phyloP scores from a whole-genome alignment of 2,329 filamentous ascomycete genomes.

The Fusarium pseudoanthophilum region DNA sequence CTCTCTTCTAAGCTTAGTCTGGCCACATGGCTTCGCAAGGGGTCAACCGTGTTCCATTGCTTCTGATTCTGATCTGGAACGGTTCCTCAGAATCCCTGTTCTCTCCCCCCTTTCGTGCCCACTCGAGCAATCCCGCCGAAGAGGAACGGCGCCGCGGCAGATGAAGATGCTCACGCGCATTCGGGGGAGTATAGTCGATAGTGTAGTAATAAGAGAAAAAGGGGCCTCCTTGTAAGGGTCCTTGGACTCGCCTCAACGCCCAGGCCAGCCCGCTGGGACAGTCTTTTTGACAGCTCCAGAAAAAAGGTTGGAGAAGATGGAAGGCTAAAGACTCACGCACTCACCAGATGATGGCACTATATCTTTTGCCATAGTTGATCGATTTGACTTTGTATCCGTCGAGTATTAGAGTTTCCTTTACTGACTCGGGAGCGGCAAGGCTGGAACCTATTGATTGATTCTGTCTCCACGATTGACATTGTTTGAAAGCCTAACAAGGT shows the following conservation, averaged over 20 bases:
- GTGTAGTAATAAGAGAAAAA: constrained; percentile 10
- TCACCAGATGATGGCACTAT: neutral
- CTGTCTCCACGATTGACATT: constrained; percentile 3
- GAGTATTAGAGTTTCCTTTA: constrained; percentile 17
- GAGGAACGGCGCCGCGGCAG: constrained; percentile 19
- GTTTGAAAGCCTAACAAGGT: neutral
- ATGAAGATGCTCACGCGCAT: constrained; percentile 36
- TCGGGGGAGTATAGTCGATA: neutral
- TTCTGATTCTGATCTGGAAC: constrained; percentile 34
- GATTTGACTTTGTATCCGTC: neutral
- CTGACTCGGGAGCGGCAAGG: constrained; percentile 29
- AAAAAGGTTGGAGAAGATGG: constrained; percentile 8
- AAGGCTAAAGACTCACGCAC: neutral
- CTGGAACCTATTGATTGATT: neutral
- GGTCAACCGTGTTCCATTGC: constrained; percentile 28
- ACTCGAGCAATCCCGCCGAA: constrained; percentile 22
- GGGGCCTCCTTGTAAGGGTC: constrained; percentile 33
- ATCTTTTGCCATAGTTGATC: neutral
- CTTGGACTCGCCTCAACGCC: constrained; percentile 27
- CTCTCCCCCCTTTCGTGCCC: constrained; percentile 24
- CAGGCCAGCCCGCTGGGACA: constrained; percentile 36
- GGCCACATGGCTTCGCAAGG: constrained; percentile 38
- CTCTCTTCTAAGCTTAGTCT: constrained; percentile 3
- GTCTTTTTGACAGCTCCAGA: constrained; percentile 10
- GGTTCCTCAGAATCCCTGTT: constrained; percentile 21